A percentile compares a stretch with the other conserved stretches of the same genome.
Conservation (phyloP, 1,284 basidiomycete species). For the Cutaneotrichosporon cavernicola region DNA sequence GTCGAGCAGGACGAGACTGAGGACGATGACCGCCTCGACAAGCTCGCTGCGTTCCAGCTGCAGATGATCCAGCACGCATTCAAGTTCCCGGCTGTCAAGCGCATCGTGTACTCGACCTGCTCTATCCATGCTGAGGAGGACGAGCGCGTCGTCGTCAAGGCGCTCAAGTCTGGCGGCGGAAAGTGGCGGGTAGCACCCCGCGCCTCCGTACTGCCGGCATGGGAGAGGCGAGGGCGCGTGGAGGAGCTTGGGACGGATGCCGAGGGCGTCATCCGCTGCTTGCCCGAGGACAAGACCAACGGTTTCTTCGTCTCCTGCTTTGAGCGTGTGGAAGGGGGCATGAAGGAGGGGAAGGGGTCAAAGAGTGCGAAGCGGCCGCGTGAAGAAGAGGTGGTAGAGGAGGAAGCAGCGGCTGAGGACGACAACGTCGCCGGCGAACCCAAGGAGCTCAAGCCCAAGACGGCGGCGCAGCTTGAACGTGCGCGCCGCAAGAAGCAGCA, state of each 20-base stretch:
- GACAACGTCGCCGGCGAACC: constrained; percentile 21
- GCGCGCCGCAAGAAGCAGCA: constrained; percentile 43
- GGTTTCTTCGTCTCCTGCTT: constrained; percentile 94
- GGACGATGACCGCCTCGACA: constrained; percentile 9
- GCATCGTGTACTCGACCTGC: constrained; percentile 95
- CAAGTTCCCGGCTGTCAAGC: constrained; percentile 67
- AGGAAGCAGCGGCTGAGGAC: constrained; percentile 9
- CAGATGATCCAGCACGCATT: constrained; percentile 91
- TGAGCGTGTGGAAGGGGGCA: constrained; percentile 51
- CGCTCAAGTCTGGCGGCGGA: constrained; percentile 59
- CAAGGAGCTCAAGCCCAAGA: constrained; percentile 37
- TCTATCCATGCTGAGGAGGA: constrained; percentile 89
- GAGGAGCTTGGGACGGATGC: constrained; percentile 63
- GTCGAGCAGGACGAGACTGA: constrained; percentile 58
- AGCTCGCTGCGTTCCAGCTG: constrained; percentile 48
- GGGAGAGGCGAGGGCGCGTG: constrained; percentile 71
- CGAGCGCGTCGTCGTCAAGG: constrained; percentile 74
- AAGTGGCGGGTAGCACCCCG: constrained; percentile 68
- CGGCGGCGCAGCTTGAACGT: constrained; percentile 42
- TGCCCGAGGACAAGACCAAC: constrained; percentile 83
- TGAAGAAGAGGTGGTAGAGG: constrained; percentile 10
- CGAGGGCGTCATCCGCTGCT: constrained; percentile 73
- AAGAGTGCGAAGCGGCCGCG: constrained; percentile 12
- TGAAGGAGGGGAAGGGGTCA: constrained; percentile 13
- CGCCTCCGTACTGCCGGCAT: constrained; percentile 67